These are phyloP conservation scores for Alternaria conjuncta DNA, from an alignment of 2,329 filamentous ascomycete species.

Conservation along the genomic window DNA sequence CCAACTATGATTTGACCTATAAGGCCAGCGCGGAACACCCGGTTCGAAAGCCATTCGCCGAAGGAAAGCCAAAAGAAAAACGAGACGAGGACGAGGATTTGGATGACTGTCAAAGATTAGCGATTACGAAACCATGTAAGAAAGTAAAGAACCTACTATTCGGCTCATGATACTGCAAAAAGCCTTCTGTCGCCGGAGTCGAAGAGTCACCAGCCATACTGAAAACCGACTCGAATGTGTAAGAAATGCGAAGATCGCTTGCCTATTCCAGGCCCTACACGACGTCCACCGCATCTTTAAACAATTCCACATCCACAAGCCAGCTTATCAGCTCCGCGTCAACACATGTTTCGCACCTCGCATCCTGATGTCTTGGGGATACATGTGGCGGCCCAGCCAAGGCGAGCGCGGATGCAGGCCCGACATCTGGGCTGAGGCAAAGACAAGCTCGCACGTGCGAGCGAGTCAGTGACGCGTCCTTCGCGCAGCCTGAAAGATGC, in stretches of 20 bases:
- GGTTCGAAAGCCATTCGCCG: slow-evolving; percentile 14
- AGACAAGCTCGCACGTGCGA: neutral
- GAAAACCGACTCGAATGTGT: neutral
- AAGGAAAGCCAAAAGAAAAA: slow-evolving; percentile 18
- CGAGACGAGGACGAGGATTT: slow-evolving; percentile 13
- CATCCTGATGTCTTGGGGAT: neutral
- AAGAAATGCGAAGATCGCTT: neutral
- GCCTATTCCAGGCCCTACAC: neutral
- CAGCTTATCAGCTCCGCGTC: neutral
- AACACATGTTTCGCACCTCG: slow-evolving; percentile 1
- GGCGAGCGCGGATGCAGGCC: neutral
- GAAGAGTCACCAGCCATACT: neutral
- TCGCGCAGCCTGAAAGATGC: neutral
- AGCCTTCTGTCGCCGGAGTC: neutral
- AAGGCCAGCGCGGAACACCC: slow-evolving; percentile 8
- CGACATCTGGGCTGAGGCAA: neutral
- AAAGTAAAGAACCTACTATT: neutral
- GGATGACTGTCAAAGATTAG: neutral
- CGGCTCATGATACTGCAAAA: neutral
- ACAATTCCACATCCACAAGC: neutral
- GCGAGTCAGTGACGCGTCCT: neutral
- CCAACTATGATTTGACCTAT: slow-evolving; percentile 10
- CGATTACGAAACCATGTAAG: neutral
- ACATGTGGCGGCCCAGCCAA: neutral
- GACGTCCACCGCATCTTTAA: neutral